Conservation (phyloP, 164 flowering plant species). For the Paratinospora sagittata region DNA sequence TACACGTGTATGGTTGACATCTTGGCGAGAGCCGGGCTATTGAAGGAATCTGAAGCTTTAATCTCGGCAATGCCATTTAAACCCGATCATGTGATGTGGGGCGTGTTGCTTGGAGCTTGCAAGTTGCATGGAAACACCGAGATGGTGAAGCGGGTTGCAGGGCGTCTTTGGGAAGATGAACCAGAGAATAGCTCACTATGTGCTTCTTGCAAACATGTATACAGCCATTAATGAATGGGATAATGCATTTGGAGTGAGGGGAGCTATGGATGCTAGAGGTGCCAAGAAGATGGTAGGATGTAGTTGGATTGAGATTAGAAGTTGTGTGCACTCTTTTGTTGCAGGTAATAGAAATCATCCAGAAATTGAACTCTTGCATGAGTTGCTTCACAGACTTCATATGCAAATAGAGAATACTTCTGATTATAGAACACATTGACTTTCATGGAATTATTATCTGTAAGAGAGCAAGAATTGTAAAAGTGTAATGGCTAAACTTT, state of each 20-base stretch:
- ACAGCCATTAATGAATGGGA: constrained; percentile 16
- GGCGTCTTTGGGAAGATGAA: constrained; percentile 16
- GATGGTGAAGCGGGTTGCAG: constrained; percentile 15
- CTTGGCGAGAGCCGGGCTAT: constrained; percentile 23
- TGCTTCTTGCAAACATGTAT: constrained; percentile 26
- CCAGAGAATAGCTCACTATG: constrained; percentile 22
- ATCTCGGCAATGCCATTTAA: constrained; percentile 15
- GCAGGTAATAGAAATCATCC: constrained; percentile 17
- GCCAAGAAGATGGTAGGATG: constrained; percentile 18
- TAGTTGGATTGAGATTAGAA: constrained; percentile 26
- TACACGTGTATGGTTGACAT: constrained; percentile 31
- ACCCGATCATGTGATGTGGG: constrained; percentile 24
- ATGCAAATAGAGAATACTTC: constrained; percentile 15
- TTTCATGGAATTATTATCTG: too few relatives aligned
- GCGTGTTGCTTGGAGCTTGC: constrained; percentile 28
- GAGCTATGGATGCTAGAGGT: constrained; percentile 17
- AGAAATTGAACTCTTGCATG: constrained; percentile 14
- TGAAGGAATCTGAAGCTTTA: constrained; percentile 22
- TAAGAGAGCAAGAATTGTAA: not conserved
- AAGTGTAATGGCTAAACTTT: too few relatives aligned
- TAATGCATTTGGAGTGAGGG: constrained; percentile 19
- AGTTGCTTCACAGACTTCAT: constrained; percentile 12
- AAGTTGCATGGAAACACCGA: constrained; percentile 18
- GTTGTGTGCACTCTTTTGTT: constrained; percentile 19
- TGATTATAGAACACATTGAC: not conserved